Conservation (phyloP, 257 asterid genomes). For the Eucommia ulmoides region DNA sequence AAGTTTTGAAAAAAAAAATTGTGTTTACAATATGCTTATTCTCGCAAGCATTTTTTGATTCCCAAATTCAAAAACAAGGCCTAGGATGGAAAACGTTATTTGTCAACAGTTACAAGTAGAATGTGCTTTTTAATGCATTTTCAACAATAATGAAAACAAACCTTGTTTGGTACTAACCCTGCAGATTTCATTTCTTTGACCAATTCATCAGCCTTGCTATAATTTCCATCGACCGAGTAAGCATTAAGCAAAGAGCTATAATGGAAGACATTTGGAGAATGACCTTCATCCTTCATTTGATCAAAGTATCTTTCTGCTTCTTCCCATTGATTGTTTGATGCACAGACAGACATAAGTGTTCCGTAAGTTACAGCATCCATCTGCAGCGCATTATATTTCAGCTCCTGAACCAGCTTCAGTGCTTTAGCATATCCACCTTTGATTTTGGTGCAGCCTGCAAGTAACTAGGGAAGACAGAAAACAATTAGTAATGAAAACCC, state of each 20-base stretch:
- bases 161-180: conserved; percentile 72
- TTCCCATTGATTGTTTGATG: conserved; percentile 56
- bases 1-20: too few species aligned
- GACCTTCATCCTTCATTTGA: conserved; percentile 86
- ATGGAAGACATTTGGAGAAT: conserved; percentile 78
- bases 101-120: background rate
- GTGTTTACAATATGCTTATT: too few species aligned
- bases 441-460: conserved; percentile 70
- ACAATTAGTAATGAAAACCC: conserved; percentile 1
- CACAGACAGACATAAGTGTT: conserved; percentile 83
- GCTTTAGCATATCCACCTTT: conserved; percentile 75
- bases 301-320: conserved; percentile 81
- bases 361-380: conserved; percentile 84
- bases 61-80: too few species aligned
- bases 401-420: conserved; percentile 67
- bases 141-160: conserved; percentile 11
- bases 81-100: too few species aligned
- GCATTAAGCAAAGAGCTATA: conserved; percentile 96
- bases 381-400: conserved; percentile 46
- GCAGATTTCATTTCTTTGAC: conserved; percentile 70
- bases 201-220: conserved; percentile 55
- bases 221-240: conserved; percentile 61
- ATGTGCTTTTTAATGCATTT: background rate
- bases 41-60: too few species aligned
- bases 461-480: conserved; percentile 48